These are phyloP conservation scores for Beauveria sp. DNA, from an alignment of 2,329 filamentous ascomycete species.

Conservation along the genomic window DNA sequence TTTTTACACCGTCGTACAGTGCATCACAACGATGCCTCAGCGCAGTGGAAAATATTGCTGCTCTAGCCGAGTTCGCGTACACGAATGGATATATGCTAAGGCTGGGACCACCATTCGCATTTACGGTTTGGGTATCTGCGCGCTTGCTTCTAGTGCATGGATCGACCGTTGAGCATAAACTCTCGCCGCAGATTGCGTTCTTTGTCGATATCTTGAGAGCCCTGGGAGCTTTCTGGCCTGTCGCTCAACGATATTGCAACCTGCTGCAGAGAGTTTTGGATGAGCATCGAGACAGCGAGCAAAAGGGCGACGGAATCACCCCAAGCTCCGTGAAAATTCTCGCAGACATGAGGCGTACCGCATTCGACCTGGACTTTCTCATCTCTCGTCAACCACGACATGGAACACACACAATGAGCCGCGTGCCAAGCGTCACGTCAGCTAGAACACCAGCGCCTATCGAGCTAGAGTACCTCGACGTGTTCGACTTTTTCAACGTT, in stretches of 20 bases:
- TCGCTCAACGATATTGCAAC: slow-evolving; percentile 72
- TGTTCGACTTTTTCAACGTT: slow-evolving; percentile 93
- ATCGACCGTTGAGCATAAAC: slow-evolving; percentile 76
- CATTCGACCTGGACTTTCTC: slow-evolving; percentile 82
- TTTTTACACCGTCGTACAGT: slow-evolving; percentile 82
- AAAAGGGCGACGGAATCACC: slow-evolving; percentile 65
- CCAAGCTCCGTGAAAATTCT: slow-evolving; percentile 80
- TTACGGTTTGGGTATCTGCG: slow-evolving; percentile 86
- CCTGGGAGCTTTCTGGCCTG: slow-evolving; percentile 79
- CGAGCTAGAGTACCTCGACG: slow-evolving; percentile 82
- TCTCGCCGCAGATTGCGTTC: slow-evolving; percentile 71
- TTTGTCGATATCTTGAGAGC: slow-evolving; percentile 75
- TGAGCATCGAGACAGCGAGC: slow-evolving; percentile 74
- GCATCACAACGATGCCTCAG: slow-evolving; percentile 76
- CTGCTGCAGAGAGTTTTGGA: slow-evolving; percentile 77
- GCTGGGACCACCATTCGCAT: slow-evolving; percentile 84
- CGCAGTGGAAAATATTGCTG: slow-evolving; percentile 75
- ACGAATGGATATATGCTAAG: slow-evolving; percentile 67
- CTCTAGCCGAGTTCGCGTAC: slow-evolving; percentile 70
- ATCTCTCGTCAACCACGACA: slow-evolving; percentile 71
- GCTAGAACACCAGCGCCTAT: slow-evolving; percentile 66
- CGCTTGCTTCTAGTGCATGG: slow-evolving; percentile 82
- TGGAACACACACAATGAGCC: slow-evolving; percentile 30
- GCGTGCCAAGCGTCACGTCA: slow-evolving; percentile 48
- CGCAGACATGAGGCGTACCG: slow-evolving; percentile 84